Percentiles rank a stretch among this genome's conserved stretches.
phyloP scores from a whole-genome alignment of 768 basidiomycete genomes.

The Hypsizygus marmoreus region DNA sequence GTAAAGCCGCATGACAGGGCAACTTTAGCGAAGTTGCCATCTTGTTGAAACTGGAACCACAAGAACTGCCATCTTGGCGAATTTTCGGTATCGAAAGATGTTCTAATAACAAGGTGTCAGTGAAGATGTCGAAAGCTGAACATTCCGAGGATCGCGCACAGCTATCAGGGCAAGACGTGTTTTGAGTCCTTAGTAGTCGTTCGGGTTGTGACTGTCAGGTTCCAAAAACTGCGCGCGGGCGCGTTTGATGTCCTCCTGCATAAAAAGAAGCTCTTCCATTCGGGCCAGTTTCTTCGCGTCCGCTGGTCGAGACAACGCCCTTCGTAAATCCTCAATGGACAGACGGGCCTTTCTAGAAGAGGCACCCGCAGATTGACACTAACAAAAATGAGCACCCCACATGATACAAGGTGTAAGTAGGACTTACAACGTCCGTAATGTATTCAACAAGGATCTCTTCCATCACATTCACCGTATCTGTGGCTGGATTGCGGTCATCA shows the following conservation, averaged over 20 bases:
- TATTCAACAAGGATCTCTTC: conserved; percentile 92
- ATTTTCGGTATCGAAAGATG: conserved; percentile 6
- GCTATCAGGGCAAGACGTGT: neutral
- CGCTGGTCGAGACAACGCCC: conserved; percentile 78
- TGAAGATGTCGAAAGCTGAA: neutral
- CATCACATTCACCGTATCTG: conserved; percentile 88
- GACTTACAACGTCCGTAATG: conserved; percentile 83
- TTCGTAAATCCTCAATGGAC: conserved; percentile 83
- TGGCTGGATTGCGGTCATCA: conserved; percentile 85
- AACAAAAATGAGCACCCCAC: conserved; percentile 14
- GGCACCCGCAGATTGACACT: conserved; percentile 78
- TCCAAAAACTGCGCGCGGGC: conserved; percentile 78
- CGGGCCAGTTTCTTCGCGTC: conserved; percentile 91
- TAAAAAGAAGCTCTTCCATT: conserved; percentile 89
- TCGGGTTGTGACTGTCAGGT: conserved; percentile 43
- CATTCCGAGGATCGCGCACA: conserved; percentile 3
- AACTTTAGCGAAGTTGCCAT: no score
- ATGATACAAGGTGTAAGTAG: conserved; percentile 10
- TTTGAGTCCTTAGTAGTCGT: conserved; percentile 39
- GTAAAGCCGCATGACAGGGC: neutral
- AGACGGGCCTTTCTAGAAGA: conserved; percentile 72
- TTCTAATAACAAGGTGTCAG: conserved; percentile 2
- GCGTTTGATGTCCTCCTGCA: conserved; percentile 93
- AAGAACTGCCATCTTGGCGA: conserved; percentile 7
- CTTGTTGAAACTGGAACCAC: no score